phyloP scores from a whole-genome alignment of 2,329 filamentous ascomycete species.

The Apiospora sp. region DNA sequence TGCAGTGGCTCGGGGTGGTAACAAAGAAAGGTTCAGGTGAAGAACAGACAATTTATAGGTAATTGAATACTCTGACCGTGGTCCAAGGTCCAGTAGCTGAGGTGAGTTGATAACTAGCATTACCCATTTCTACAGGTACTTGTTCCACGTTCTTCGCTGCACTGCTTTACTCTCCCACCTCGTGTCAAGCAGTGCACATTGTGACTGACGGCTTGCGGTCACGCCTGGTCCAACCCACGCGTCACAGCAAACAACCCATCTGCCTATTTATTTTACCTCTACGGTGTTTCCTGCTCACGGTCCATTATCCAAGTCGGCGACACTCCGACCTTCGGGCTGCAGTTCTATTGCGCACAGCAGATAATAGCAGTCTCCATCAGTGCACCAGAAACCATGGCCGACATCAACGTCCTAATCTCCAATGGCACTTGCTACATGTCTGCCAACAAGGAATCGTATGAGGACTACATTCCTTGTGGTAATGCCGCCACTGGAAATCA shows the following conservation, averaged over 20 bases:
- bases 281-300: background rate
- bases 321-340: background rate
- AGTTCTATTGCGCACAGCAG: no score
- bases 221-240: background rate
- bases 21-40: constrained; percentile 1
- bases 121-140: background rate
- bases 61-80: background rate
- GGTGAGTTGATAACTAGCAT: background rate
- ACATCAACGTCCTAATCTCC: constrained; percentile 25
- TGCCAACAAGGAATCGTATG: constrained; percentile 28
- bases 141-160: background rate
- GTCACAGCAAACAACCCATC: background rate
- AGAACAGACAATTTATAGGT: background rate
- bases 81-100: background rate
- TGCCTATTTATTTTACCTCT: background rate
- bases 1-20: background rate
- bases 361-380: background rate
- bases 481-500: constrained; percentile 31
- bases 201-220: background rate
- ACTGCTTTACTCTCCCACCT: background rate
- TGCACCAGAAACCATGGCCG: constrained; percentile 24
- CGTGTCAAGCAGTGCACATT: background rate
- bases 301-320: background rate
- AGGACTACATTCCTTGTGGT: constrained; percentile 36
- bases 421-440: constrained; percentile 35